Evolutionary conservation across 345 rosid genomes (phyloP).

Genomic region (Eucalyptus leucophloia): DNA sequence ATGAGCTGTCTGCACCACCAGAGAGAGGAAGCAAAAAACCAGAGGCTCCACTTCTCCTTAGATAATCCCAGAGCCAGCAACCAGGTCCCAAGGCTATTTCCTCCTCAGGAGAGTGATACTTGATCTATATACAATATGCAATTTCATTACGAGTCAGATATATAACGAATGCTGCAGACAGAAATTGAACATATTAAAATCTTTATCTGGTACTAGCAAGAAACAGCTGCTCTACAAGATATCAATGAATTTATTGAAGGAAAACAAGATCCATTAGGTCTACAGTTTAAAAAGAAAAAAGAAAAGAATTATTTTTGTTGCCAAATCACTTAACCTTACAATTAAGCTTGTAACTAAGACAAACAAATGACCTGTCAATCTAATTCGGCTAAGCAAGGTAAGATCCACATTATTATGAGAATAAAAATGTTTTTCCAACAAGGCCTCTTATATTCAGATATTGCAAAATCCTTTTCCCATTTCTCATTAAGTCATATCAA

Average conservation of each 20-base stretch:
- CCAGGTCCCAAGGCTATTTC: conserved; percentile 96
- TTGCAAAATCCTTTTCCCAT: background rate
- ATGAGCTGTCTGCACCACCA: conserved; percentile 95
- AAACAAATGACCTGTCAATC: background rate
- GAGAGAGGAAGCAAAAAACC: conserved; percentile 98
- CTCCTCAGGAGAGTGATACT: conserved; percentile 83
- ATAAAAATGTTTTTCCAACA: background rate
- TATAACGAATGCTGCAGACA: background rate
- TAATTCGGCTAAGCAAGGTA: background rate
- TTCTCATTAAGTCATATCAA: background rate
- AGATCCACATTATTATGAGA: background rate
- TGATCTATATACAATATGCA: conserved; percentile 29
- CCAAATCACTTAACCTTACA: background rate
- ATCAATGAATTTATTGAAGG: background rate
- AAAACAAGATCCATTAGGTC: background rate
- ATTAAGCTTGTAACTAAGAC: background rate
- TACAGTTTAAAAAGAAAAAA: background rate
- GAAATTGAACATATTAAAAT: background rate
- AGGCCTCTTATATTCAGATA: background rate
- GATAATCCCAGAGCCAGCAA: conserved; percentile 98
- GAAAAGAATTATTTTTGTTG: background rate
- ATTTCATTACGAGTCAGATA: background rate
- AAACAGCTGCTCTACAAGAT: background rate
- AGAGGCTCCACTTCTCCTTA: conserved; percentile 96
- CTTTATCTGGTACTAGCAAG: background rate